A percentile compares a stretch with the other conserved stretches of the same genome.
phyloP scores from a whole-genome alignment of 2,329 filamentous ascomycete genomes.

The Aspergillus persii region DNA sequence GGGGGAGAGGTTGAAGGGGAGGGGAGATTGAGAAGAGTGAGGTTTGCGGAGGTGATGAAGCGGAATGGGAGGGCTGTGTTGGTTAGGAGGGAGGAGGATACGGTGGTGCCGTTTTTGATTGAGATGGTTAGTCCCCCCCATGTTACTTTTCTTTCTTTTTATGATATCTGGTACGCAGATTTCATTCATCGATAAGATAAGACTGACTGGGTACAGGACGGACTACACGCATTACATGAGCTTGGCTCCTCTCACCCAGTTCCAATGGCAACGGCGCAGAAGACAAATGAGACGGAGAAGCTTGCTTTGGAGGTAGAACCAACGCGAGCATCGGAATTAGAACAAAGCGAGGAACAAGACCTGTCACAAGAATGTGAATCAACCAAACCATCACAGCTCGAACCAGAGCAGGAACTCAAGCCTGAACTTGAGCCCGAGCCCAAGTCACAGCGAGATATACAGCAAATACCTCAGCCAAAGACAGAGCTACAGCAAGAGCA shows the following conservation, averaged over 20 bases:
- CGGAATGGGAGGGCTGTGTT: conserved; percentile 51
- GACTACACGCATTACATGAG: background rate
- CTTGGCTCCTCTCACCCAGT: background rate
- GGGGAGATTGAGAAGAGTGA: conserved; percentile 47
- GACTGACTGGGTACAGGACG: background rate
- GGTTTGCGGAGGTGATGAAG: conserved; percentile 66
- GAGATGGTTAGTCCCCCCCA: conserved; percentile 28
- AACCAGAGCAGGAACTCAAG: background rate
- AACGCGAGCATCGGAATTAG: background rate
- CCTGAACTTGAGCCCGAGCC: too few relatives aligned
- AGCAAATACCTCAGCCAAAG: too few relatives aligned
- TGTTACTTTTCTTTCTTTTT: background rate
- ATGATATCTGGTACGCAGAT: background rate
- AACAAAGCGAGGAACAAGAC: background rate
- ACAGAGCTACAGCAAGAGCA: background rate
- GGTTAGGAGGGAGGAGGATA: conserved; percentile 25
- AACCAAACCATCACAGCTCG: too few relatives aligned
- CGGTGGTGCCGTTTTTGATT: conserved; percentile 42
- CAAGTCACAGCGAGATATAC: too few relatives aligned
- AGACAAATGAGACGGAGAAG: background rate
- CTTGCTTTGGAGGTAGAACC: background rate
- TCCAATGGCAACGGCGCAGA: background rate
- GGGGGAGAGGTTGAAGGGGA: background rate
- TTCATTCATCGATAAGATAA: background rate
- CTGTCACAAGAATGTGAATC: background rate